These are phyloP conservation scores for Pseudogymnoascus sp. DNA, from an alignment of 2,329 filamentous ascomycete genomes.

Conservation along the genomic window DNA sequence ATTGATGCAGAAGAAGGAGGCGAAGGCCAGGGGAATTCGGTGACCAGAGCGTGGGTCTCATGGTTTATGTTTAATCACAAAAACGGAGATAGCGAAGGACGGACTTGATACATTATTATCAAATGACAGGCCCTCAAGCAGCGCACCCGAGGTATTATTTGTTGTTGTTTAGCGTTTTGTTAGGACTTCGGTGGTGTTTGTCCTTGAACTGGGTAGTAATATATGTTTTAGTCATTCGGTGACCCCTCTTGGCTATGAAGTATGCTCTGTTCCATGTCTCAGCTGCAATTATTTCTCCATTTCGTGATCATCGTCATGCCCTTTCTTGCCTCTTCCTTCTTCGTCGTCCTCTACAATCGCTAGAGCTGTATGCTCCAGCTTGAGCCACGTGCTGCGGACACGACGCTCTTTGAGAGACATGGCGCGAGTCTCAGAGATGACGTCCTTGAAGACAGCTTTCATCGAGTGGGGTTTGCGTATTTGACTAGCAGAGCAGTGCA, in stretches of 20 bases:
- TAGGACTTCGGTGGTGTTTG: background rate
- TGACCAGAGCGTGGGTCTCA: background rate
- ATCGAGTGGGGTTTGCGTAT: too few species aligned
- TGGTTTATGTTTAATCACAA: background rate
- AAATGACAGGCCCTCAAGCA: background rate
- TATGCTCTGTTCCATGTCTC: background rate
- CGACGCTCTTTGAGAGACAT: too few species aligned
- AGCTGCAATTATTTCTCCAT: background rate
- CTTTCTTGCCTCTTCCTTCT: too few species aligned
- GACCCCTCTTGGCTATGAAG: background rate
- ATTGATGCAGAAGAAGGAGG: constrained; percentile 22
- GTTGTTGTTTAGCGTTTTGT: background rate
- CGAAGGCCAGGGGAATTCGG: constrained; percentile 9
- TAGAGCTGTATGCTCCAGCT: too few species aligned
- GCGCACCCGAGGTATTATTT: background rate
- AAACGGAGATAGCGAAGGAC: background rate
- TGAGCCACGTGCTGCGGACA: too few species aligned
- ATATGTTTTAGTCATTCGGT: background rate
- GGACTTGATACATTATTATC: background rate
- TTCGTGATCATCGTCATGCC: background rate
- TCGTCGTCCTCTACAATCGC: too few species aligned
- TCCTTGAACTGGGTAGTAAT: background rate
- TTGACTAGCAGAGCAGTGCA: too few species aligned
- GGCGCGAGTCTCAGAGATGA: too few species aligned
- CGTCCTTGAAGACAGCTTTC: too few species aligned